phyloP scores from a whole-genome alignment of 768 basidiomycete species.

The Russula abietina region DNA sequence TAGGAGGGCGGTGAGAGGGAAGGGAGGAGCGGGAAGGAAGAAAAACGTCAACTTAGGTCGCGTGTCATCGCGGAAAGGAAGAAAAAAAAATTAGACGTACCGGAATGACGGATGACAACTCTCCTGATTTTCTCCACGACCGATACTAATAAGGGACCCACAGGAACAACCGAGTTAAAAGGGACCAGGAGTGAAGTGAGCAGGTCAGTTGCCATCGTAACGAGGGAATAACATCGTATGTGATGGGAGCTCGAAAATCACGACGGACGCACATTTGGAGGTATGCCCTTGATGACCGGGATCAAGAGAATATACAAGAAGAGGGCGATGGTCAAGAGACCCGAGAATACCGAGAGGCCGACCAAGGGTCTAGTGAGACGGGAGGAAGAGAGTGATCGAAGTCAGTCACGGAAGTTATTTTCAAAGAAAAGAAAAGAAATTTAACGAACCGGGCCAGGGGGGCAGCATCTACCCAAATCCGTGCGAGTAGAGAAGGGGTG shows the following conservation, averaged over 20 bases:
- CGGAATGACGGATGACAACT: slow-evolving; percentile 64
- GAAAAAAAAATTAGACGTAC: slow-evolving; percentile 26
- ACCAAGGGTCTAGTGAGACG: slow-evolving; percentile 44
- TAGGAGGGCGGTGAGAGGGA: not conserved
- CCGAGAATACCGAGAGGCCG: slow-evolving; percentile 47
- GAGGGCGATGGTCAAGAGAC: slow-evolving; percentile 55
- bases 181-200: no score
- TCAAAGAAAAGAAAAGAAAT: not conserved
- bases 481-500: slow-evolving; percentile 47
- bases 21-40: no score
- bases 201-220: slow-evolving; percentile 29
- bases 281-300: slow-evolving; percentile 60
- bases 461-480: slow-evolving; percentile 39
- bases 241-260: not conserved
- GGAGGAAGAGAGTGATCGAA: not conserved
- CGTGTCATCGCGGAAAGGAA: no score
- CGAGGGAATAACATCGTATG: not conserved
- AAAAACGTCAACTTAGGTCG: no score
- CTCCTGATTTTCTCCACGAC: slow-evolving; percentile 65
- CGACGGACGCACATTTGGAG: slow-evolving; percentile 54
- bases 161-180: not conserved
- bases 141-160: slow-evolving; percentile 52
- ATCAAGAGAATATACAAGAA: slow-evolving; percentile 67
- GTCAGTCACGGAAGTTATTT: not conserved
- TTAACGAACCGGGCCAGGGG: slow-evolving; percentile 47